phyloP scores from a whole-genome alignment of 345 rosid species.

The Triadica sebifera region DNA sequence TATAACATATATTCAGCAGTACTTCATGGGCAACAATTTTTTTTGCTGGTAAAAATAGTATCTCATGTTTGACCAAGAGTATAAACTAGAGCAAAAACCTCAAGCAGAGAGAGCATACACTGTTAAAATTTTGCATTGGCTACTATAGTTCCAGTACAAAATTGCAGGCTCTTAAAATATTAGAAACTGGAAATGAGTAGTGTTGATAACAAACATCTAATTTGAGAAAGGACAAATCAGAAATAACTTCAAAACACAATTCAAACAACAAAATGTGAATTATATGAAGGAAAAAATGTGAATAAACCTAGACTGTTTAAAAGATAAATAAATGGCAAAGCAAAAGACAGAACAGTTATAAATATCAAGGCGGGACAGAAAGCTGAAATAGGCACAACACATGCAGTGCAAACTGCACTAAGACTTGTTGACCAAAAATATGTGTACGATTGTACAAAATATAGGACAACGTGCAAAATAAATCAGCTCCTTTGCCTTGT shows the following conservation, averaged over 20 bases:
- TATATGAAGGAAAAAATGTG: not conserved
- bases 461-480: not conserved
- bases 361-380: not conserved
- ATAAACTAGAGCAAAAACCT: not conserved
- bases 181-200: not conserved
- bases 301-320: not conserved
- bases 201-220: not conserved
- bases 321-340: not conserved
- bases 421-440: not conserved
- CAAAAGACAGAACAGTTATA: not conserved
- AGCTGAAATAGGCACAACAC: not conserved
- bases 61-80: too few relatives aligned
- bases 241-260: not conserved
- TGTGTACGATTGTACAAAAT: not conserved
- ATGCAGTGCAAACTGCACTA: not conserved
- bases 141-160: too few relatives aligned
- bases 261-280: not conserved
- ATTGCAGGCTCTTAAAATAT: too few relatives aligned
- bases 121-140: too few relatives aligned
- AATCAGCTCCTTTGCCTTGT: not conserved
- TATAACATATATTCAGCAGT: too few relatives aligned
- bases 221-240: not conserved
- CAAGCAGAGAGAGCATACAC: not conserved
- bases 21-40: too few relatives aligned
- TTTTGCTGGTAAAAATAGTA: too few relatives aligned